phyloP scores from a whole-genome alignment of 345 rosid genomes.

The Syzygium oleosum region DNA sequence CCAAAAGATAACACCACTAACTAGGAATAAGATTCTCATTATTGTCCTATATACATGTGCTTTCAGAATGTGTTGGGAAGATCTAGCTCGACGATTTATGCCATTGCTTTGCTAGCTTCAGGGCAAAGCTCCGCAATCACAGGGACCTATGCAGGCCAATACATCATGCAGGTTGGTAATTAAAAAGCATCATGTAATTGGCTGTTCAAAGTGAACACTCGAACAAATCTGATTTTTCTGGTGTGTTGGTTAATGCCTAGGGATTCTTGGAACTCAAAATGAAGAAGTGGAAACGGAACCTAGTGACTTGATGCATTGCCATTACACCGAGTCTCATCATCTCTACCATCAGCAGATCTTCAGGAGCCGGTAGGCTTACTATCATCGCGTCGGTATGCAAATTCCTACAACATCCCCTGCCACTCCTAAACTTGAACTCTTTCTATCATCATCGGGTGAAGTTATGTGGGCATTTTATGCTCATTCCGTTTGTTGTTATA shows the following conservation, averaged over 20 bases:
- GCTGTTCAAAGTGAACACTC: neutral
- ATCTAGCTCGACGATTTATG: slow-evolving; percentile 47
- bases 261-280: slow-evolving; percentile 26
- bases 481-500: neutral
- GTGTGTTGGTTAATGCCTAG: slow-evolving; percentile 5
- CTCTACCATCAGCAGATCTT: no score
- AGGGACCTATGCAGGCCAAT: slow-evolving; percentile 76
- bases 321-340: no score
- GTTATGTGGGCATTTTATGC: no score
- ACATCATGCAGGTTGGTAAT: slow-evolving; percentile 41
- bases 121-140: slow-evolving; percentile 14
- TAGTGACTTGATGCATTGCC: no score
- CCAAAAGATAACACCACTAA: neutral
- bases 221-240: neutral
- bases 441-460: neutral
- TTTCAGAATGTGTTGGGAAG: slow-evolving; percentile 55
- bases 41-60: neutral
- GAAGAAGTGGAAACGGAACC: neutral
- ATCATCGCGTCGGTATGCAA: neutral
- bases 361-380: no score
- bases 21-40: neutral
- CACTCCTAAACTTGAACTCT: neutral
- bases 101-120: slow-evolving; percentile 53
- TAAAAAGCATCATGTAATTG: neutral
- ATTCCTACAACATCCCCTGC: neutral